Conservation (phyloP, 2,329 filamentous ascomycete species). For the Botrytis deweyae region DNA sequence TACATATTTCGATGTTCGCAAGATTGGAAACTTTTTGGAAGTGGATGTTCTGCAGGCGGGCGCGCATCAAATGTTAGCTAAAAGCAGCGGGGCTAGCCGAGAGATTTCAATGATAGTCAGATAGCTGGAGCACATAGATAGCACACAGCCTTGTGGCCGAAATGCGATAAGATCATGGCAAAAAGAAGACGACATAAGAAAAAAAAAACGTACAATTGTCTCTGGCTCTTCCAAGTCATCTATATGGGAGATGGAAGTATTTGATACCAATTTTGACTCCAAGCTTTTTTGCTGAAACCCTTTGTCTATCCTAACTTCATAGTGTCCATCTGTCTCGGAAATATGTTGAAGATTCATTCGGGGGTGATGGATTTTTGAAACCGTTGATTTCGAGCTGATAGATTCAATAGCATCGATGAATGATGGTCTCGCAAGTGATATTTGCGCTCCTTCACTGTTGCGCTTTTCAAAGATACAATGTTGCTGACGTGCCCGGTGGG, state of each 20-base stretch:
- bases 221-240: background rate
- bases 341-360: constrained; percentile 13
- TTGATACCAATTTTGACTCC: background rate
- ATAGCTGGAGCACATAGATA: background rate
- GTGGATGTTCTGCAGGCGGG: constrained; percentile 17
- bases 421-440: background rate
- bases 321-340: constrained; percentile 9
- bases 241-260: background rate
- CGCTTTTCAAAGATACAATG: background rate
- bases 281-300: background rate
- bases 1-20: background rate
- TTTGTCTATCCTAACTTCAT: background rate
- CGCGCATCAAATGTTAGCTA: constrained; percentile 11
- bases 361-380: background rate
- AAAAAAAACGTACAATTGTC: background rate
- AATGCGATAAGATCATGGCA: background rate
- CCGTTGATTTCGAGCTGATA: background rate
- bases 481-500: background rate
- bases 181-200: background rate
- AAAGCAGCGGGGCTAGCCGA: constrained; percentile 18
- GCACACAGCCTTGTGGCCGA: background rate
- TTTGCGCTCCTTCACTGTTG: background rate
- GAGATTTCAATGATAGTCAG: background rate
- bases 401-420: background rate
- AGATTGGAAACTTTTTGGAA: constrained; percentile 17